These are phyloP conservation scores for Tetrapisispora fleetii DNA, from an alignment of 805 yeast species.

Conservation along the genomic window DNA sequence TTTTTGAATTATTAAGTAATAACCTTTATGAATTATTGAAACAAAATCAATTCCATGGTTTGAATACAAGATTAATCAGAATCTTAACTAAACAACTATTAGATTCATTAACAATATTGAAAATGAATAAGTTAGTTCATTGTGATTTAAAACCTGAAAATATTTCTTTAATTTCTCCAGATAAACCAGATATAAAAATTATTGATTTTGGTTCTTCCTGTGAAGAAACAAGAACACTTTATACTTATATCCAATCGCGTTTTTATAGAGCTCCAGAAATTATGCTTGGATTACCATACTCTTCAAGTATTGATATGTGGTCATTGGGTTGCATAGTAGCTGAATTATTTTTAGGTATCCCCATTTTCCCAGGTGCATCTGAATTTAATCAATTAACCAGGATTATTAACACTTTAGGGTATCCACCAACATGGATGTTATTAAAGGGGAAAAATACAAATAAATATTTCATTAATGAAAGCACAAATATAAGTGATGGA, in stretches of 20 bases:
- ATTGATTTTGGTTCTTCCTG: slow-evolving; percentile 97
- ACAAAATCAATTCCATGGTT: slow-evolving; percentile 89
- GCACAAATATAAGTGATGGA: slow-evolving; percentile 1
- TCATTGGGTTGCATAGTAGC: slow-evolving; percentile 89
- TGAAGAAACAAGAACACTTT: slow-evolving; percentile 79
- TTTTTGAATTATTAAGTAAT: slow-evolving; percentile 79
- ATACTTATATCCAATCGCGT: slow-evolving; percentile 86
- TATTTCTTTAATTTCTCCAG: slow-evolving; percentile 63
- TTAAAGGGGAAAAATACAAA: slow-evolving; percentile 84
- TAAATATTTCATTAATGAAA: slow-evolving; percentile 37
- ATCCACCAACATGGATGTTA: slow-evolving; percentile 93
- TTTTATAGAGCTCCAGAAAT: slow-evolving; percentile 95
- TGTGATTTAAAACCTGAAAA: slow-evolving; percentile 97
- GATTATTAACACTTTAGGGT: slow-evolving; percentile 71
- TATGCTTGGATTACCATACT: slow-evolving; percentile 81
- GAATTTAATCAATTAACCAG: slow-evolving; percentile 85
- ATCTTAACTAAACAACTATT: slow-evolving; percentile 71
- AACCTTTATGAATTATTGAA: slow-evolving; percentile 84
- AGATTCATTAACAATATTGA: slow-evolving; percentile 70
- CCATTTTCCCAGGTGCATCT: slow-evolving; percentile 88
- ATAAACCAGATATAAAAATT: slow-evolving; percentile 73
- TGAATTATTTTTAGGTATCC: slow-evolving; percentile 83
- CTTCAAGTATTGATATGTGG: slow-evolving; percentile 95
- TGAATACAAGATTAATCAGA: slow-evolving; percentile 68
- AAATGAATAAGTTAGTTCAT: slow-evolving; percentile 77